Evolutionary conservation across 306 rosid genomes (phyloP).

Genomic region (Begonia peltatifolia): DNA sequence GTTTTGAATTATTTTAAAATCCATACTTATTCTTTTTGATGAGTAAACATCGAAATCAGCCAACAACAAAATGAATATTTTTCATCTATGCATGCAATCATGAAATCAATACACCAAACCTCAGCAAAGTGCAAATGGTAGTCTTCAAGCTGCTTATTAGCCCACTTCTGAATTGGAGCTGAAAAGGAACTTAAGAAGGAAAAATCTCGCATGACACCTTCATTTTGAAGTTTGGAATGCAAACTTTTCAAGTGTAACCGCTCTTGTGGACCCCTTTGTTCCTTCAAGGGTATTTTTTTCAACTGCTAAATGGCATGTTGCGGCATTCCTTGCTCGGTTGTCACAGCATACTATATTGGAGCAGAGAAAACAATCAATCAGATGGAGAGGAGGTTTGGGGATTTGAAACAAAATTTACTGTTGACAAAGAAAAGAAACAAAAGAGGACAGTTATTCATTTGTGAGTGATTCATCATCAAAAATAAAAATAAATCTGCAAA

Average conservation of each 20-base stretch:
- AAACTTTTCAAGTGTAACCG: conserved; percentile 71
- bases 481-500: no score
- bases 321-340: conserved; percentile 68
- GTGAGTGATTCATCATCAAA: no score
- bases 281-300: conserved; percentile 87
- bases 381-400: not conserved
- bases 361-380: conserved; percentile 12
- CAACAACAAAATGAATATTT: no score
- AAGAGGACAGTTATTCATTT: no score
- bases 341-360: conserved; percentile 59
- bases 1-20: no score
- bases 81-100: not conserved
- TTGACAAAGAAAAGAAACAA: no score
- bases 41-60: no score
- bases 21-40: no score
- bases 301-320: conserved; percentile 81
- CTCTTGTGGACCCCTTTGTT: conserved; percentile 91
- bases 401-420: not conserved
- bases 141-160: conserved; percentile 85
- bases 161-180: conserved; percentile 73
- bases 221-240: conserved; percentile 49
- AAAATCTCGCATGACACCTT: conserved; percentile 35
- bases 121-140: conserved; percentile 80
- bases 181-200: conserved; percentile 78
- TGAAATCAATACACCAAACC: conserved; percentile 33